Base-by-base conservation (phyloP, 2,329 filamentous ascomycete genomes). In the Colletotrichum endophyticum region DNA sequence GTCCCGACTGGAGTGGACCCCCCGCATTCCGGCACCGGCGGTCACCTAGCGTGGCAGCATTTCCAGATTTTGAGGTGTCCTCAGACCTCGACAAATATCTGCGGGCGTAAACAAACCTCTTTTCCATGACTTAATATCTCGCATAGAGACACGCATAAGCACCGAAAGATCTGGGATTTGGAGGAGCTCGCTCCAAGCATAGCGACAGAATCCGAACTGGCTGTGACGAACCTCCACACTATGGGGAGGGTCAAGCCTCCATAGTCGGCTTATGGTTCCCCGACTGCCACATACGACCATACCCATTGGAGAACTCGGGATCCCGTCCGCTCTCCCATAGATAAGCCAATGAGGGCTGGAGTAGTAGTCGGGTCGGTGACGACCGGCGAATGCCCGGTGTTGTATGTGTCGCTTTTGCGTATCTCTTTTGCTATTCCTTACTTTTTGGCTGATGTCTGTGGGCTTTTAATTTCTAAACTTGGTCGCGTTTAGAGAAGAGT, bases 131-230 rank as follows among this genome's bases (percentile, higher is more conserved):
- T 53, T 22, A 22, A 53, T 53, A 22, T 22, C 12, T 22, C 9
- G 2, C 0, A 13, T 22, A 7, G 5, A 0, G n/a, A 22, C 13
- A 53, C 11, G n/a, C 11, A 22, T 13, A 22, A 13, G n/a, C 2
- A 22, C 44, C 7, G 3, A 1, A 1, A 49, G 11, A 8, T 53
- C 6, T 22, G n/a, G 44, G 2, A 22, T 8, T 22, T 1, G n/a
- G n/a, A 12, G 44, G 11, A 49, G 44, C n/a, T 1, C 44, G 1
- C 44, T 6, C 3, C 6, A 49, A 2, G 6, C 5, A 53, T 13
- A 22, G n/a, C 11, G 44, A 53, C 3, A 22, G 6, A 22, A 53
- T 22, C 44, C 11, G n/a, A 4, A 22, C 11, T 49, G n/a, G n/a
- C n/a, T 39, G 15, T 39, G 7, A 16, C 15, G 15, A 36, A 13